A percentile compares a stretch with the other conserved stretches of the same genome.
phyloP scores from a whole-genome alignment of 805 yeast genomes.

The Kregervanrija delftensis region DNA sequence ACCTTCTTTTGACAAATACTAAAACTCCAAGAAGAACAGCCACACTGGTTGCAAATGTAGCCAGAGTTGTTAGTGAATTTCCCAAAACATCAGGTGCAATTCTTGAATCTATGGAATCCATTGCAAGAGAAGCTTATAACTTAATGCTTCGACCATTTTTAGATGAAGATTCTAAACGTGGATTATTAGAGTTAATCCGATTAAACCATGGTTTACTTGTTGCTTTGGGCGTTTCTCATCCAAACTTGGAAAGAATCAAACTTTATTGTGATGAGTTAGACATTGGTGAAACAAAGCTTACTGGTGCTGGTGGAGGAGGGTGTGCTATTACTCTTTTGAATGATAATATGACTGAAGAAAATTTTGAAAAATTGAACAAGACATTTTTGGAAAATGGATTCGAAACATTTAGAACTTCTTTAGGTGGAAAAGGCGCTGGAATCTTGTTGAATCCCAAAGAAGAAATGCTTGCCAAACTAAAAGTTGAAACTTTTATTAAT shows the following conservation, averaged over 20 bases:
- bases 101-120: conserved; percentile 66
- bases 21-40: conserved; percentile 85
- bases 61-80: conserved; percentile 41
- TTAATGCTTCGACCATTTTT: conserved; percentile 49
- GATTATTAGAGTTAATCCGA: conserved; percentile 56
- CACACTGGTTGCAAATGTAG: conserved; percentile 71
- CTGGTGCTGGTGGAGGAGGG: conserved; percentile 99
- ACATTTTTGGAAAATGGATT: conserved; percentile 44
- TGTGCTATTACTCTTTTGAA: conserved; percentile 85
- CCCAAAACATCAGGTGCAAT: conserved; percentile 53
- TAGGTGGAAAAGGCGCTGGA: conserved; percentile 92
- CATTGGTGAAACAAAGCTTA: conserved; percentile 84
- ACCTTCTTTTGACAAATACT: conserved; percentile 76
- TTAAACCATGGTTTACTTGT: conserved; percentile 85
- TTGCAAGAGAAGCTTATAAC: conserved; percentile 68
- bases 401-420: conserved; percentile 67
- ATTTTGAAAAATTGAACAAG: conserved; percentile 28
- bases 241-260: conserved; percentile 73
- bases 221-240: conserved; percentile 88
- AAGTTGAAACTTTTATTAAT: conserved; percentile 32
- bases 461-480: conserved; percentile 7
- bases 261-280: conserved; percentile 52
- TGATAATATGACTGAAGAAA: conserved; percentile 31
- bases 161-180: conserved; percentile 33
- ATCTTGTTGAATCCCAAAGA: conserved; percentile 23